Conservation (phyloP, 495 filamentous ascomycete species). For the Platismatia glauca region DNA sequence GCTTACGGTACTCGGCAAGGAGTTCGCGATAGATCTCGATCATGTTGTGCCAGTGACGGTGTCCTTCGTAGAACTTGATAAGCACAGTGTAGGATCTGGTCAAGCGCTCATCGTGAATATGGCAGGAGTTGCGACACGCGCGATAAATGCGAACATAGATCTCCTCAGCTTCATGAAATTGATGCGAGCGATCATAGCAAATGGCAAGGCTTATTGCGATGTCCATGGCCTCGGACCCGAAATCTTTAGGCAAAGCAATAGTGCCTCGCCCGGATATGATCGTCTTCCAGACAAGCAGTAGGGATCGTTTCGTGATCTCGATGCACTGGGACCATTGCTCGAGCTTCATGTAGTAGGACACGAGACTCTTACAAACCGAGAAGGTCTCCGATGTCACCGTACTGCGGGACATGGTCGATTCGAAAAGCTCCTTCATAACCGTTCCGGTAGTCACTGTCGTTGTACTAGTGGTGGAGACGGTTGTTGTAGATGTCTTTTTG, state of each 20-base stretch:
- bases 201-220: slow-evolving; percentile 35
- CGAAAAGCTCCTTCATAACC: slow-evolving; percentile 35
- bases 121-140: slow-evolving; percentile 37
- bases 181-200: slow-evolving; percentile 35
- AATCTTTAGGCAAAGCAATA: slow-evolving; percentile 29
- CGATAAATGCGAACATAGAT: slow-evolving; percentile 52
- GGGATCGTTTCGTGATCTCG: slow-evolving; percentile 30
- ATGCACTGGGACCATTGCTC: slow-evolving; percentile 39
- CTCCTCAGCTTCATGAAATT: slow-evolving; percentile 44
- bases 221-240: slow-evolving; percentile 32
- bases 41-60: slow-evolving; percentile 37
- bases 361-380: slow-evolving; percentile 33
- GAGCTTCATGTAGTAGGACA: slow-evolving; percentile 35
- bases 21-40: slow-evolving; percentile 40
- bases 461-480: slow-evolving; percentile 27
- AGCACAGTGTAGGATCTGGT: slow-evolving; percentile 28
- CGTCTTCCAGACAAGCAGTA: slow-evolving; percentile 38
- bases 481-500: slow-evolving; percentile 28
- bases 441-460: slow-evolving; percentile 35
- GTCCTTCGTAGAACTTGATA: slow-evolving; percentile 39
- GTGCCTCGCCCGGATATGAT: slow-evolving; percentile 33
- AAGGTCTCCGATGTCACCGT: slow-evolving; percentile 26
- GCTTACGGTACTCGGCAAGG: slow-evolving; percentile 36
- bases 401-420: slow-evolving; percentile 29
- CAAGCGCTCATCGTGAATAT: slow-evolving; percentile 35